Conservation (phyloP, 148 eudicot species). For the Vaccinium darrowii region DNA sequence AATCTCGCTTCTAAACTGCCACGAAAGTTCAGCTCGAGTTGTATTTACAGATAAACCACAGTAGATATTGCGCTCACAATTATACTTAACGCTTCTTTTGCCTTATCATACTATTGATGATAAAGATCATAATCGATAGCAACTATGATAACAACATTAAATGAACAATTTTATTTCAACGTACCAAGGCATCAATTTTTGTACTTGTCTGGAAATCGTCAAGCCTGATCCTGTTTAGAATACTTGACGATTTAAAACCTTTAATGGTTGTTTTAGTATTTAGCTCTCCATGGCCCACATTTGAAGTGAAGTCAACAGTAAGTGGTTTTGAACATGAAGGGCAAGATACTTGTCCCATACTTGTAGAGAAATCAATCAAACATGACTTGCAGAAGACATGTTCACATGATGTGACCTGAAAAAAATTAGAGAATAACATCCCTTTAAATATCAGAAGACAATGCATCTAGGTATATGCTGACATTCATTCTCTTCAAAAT, state of each 20-base stretch:
- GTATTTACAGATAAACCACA: not conserved
- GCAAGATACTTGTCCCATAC: slow-evolving; percentile 62
- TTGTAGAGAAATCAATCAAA: slow-evolving; percentile 63
- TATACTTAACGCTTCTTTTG: not conserved
- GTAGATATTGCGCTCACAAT: not conserved
- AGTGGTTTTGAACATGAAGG: slow-evolving; percentile 84
- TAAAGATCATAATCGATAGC: not conserved
- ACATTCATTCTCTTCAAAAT: not conserved
- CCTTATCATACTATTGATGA: not conserved
- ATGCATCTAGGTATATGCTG: not conserved
- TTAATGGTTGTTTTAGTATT: slow-evolving; percentile 51
- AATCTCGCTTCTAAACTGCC: not conserved
- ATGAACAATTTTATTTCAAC: slow-evolving; percentile 17
- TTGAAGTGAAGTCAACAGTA: slow-evolving; percentile 79
- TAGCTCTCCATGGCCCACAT: slow-evolving; percentile 37
- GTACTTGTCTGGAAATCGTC: slow-evolving; percentile 94
- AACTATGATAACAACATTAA: not conserved
- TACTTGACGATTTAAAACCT: slow-evolving; percentile 78
- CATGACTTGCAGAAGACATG: slow-evolving; percentile 82
- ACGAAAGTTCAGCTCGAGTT: not conserved
- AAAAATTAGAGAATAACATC: not conserved
- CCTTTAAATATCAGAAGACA: slow-evolving; percentile 10
- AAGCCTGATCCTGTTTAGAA: slow-evolving; percentile 72
- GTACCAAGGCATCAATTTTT: slow-evolving; percentile 95
- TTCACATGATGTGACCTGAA: slow-evolving; percentile 77